These are phyloP conservation scores for Luzula sylvatica DNA, from an alignment of 176 grass and related monocot species.

Conservation along the genomic window DNA sequence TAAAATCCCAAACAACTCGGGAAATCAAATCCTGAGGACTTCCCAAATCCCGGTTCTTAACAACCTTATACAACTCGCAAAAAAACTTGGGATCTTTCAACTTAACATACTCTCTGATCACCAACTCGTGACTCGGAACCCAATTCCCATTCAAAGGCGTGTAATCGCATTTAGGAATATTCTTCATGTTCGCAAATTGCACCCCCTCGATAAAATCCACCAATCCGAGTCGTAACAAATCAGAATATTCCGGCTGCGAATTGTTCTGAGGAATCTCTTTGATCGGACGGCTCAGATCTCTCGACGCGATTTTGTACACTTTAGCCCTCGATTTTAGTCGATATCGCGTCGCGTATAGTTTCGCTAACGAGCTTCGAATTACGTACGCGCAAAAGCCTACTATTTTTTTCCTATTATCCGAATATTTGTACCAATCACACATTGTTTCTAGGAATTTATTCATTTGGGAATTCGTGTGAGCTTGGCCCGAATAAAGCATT, in stretches of 20 bases:
- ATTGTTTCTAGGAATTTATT: slow-evolving; percentile 99
- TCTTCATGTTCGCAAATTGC: slow-evolving; percentile 78
- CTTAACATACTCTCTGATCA: slow-evolving; percentile 78
- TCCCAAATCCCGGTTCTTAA: slow-evolving; percentile 50
- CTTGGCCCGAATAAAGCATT: slow-evolving; percentile 87
- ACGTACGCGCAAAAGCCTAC: slow-evolving; percentile 91
- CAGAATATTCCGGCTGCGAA: slow-evolving; percentile 84
- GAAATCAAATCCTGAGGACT: slow-evolving; percentile 76
- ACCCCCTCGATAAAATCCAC: slow-evolving; percentile 90
- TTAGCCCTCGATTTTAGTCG: slow-evolving; percentile 90
- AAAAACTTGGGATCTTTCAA: slow-evolving; percentile 91
- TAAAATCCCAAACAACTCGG: slow-evolving; percentile 75
- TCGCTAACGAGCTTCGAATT: slow-evolving; percentile 75
- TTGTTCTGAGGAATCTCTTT: slow-evolving; percentile 74
- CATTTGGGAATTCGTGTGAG: slow-evolving; percentile 96
- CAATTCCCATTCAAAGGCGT: slow-evolving; percentile 79
- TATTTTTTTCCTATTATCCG: slow-evolving; percentile 90
- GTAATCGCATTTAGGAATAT: slow-evolving; percentile 87
- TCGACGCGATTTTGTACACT: slow-evolving; percentile 86
- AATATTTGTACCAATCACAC: slow-evolving; percentile 87
- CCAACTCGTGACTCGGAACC: slow-evolving; percentile 66
- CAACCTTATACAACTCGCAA: slow-evolving; percentile 60
- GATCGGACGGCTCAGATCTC: slow-evolving; percentile 77
- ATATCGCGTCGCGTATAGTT: slow-evolving; percentile 87
- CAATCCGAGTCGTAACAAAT: slow-evolving; percentile 89